Percentiles rank a stretch among this genome's conserved stretches.
These are phyloP conservation scores for Mycena haematopus DNA, from an alignment of 768 basidiomycete species.

Conservation along the genomic window DNA sequence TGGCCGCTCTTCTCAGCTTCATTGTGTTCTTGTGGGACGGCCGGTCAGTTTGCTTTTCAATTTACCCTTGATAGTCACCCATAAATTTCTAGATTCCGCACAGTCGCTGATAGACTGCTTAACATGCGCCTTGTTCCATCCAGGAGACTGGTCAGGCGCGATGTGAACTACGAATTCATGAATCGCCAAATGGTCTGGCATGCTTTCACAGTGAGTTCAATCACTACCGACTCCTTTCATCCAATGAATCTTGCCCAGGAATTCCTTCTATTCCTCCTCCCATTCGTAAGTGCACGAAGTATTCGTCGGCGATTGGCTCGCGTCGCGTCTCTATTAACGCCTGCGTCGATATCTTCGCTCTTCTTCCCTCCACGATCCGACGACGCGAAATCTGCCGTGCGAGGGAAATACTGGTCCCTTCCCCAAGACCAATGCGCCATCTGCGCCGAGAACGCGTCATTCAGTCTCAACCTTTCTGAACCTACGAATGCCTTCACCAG, in stretches of 20 bases:
- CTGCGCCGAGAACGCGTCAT: constrained; percentile 79
- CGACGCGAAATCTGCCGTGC: constrained; percentile 22
- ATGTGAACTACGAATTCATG: constrained; percentile 98
- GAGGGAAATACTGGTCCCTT: constrained; percentile 74
- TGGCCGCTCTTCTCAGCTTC: constrained; percentile 76
- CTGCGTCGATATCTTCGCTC: constrained; percentile 37
- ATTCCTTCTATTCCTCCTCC: constrained; percentile 91
- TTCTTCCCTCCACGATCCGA: constrained; percentile 30
- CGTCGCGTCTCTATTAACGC: constrained; percentile 39
- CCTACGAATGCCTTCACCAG: constrained; percentile 56
- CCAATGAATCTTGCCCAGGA: constrained; percentile 60
- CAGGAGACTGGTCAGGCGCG: constrained; percentile 69
- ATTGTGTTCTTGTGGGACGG: constrained; percentile 87
- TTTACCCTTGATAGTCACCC: not conserved
- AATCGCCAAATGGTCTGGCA: constrained; percentile 99
- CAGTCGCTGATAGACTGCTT: constrained; percentile 80
- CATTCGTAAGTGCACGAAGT: constrained; percentile 75
- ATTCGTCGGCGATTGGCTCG: constrained; percentile 64
- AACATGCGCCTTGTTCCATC: constrained; percentile 77
- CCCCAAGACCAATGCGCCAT: constrained; percentile 86
- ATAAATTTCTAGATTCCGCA: constrained; percentile 71
- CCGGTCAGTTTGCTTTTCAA: constrained; percentile 54
- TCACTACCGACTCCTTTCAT: not conserved
- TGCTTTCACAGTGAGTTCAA: constrained; percentile 84
- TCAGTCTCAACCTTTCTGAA: constrained; percentile 62